These are phyloP conservation scores for Tolypocladium ophioglossoides DNA, from an alignment of 2,329 filamentous ascomycete species.

Conservation along the genomic window DNA sequence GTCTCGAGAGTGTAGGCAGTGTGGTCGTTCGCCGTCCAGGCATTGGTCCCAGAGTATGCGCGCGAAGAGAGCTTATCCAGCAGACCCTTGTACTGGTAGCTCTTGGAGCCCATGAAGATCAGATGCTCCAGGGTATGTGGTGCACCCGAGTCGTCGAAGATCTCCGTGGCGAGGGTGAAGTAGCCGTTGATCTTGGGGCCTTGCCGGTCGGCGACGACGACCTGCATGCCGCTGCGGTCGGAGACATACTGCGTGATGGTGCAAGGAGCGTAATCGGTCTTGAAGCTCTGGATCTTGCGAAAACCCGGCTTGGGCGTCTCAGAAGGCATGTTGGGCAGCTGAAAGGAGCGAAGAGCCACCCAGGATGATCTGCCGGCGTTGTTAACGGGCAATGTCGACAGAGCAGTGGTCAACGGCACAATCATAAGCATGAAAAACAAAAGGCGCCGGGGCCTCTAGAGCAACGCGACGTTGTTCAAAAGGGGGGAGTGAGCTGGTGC, in stretches of 20 bases:
- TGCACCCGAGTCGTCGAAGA: slow-evolving; percentile 91
- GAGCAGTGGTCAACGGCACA: not conserved
- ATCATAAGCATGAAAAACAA: too few species aligned
- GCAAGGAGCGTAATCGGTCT: slow-evolving; percentile 80
- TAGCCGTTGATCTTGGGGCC: slow-evolving; percentile 94
- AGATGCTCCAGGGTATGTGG: slow-evolving; percentile 80
- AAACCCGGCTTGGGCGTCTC: slow-evolving; percentile 49
- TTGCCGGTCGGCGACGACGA: slow-evolving; percentile 82
- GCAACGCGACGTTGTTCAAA: not conserved
- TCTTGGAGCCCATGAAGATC: slow-evolving; percentile 84
- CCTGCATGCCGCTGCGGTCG: slow-evolving; percentile 84
- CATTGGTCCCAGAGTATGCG: slow-evolving; percentile 89
- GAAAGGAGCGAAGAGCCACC: slow-evolving; percentile 8
- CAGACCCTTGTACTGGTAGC: slow-evolving; percentile 88
- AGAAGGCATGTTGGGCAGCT: slow-evolving; percentile 38
- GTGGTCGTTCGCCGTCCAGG: slow-evolving; percentile 93
- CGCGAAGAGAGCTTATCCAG: slow-evolving; percentile 89
- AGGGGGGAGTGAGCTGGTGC: not conserved
- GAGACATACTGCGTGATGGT: slow-evolving; percentile 94
- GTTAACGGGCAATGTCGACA: not conserved
- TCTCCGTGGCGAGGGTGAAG: slow-evolving; percentile 93
- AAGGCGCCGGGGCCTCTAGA: not conserved
- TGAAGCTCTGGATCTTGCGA: slow-evolving; percentile 74
- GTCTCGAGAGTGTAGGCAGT: slow-evolving; percentile 94
- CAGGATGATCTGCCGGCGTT: not conserved